Percentiles rank a stretch among this genome's conserved stretches.
Conservation (phyloP, 1,139 yeast genomes). For the Kodamaea plutei region DNA sequence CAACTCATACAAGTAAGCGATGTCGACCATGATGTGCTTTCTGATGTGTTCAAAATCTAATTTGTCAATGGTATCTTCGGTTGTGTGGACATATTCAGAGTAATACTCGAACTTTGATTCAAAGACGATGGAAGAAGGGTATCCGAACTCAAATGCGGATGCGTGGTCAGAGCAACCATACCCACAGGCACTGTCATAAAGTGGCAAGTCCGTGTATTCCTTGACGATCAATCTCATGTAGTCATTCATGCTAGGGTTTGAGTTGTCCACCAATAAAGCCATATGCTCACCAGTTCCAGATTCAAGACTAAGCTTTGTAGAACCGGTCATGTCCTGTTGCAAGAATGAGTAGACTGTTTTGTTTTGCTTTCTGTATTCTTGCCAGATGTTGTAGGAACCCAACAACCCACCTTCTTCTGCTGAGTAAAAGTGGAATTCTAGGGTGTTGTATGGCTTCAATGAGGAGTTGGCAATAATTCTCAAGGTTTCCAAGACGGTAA, state of each 20-base stretch:
- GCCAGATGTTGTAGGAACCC: slow-evolving; percentile 80
- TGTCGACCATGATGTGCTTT: slow-evolving; percentile 71
- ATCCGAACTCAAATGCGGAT: slow-evolving; percentile 77
- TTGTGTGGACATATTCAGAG: slow-evolving; percentile 70
- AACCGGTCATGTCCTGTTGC: slow-evolving; percentile 97
- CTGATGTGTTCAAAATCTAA: slow-evolving; percentile 65
- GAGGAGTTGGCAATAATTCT: slow-evolving; percentile 46
- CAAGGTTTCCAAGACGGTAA: slow-evolving; percentile 72
- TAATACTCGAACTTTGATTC: slow-evolving; percentile 66
- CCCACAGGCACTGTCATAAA: slow-evolving; percentile 76
- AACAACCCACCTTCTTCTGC: slow-evolving; percentile 93
- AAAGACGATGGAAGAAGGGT: slow-evolving; percentile 76
- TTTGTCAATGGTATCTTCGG: slow-evolving; percentile 76
- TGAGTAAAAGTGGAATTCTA: slow-evolving; percentile 91
- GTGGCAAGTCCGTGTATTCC: slow-evolving; percentile 62
- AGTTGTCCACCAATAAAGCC: slow-evolving; percentile 77
- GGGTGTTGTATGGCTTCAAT: slow-evolving; percentile 61
- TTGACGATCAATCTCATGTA: slow-evolving; percentile 61
- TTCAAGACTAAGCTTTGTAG: slow-evolving; percentile 51
- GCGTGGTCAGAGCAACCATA: slow-evolving; percentile 94
- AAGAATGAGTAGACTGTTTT: slow-evolving; percentile 73
- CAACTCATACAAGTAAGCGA: slow-evolving; percentile 70
- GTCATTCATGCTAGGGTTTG: slow-evolving; percentile 53
- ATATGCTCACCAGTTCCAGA: slow-evolving; percentile 64
- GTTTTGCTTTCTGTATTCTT: slow-evolving; percentile 43